Base-by-base conservation (phyloP, 495 filamentous ascomycete genomes). In the Xylaria sp. region DNA sequence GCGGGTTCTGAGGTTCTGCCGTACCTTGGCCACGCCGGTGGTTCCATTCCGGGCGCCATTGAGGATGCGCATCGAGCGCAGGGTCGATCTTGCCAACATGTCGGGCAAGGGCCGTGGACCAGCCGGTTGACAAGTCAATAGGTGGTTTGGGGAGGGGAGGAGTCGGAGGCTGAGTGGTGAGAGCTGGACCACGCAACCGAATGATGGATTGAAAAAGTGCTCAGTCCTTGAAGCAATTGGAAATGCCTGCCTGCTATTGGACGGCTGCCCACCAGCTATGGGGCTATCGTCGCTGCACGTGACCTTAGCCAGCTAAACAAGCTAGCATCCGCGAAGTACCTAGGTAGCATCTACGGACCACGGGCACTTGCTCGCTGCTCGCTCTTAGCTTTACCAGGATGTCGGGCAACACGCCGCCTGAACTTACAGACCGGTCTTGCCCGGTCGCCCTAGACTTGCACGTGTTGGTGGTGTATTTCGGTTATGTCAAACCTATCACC, bases 81-180 rank as follows among this genome's bases (percentile, higher is more conserved):
- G 84, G 80, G 87, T 88, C 80, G 93, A 92, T 85, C 93, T 90
- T 84, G 92, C 91, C 89, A 97, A 87, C 94, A 97, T 97, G 79
- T 78, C 90, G 80, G 83, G 82, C 84, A 75, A 73, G 75, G 72
- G 78, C 74, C 74, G 70, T 76, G 73, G 75, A 71, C 69, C 69
- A 59, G 74, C 74, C 75, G 76, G 74, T 71, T 70, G 71, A 75
- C 69, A 69, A 73, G 74, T 77, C 78, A 77, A 77, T 79, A 75
- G 80, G 71, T 72, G 70, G 73, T 71, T 74, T 63, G 70, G 72
- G 72, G 71, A 75, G 75, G 73, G 75, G 76, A 73, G 75, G 44
- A 52, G 55, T 70, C 69, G 77, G 72, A 78, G 80, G 62, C 74
- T 74, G 75, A 46, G 69, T 55, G 61, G 41, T 71, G 40, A 59